These are phyloP conservation scores for Hypseocharis bilobata DNA, from an alignment of 441 rosid species.

Conservation along the genomic window DNA sequence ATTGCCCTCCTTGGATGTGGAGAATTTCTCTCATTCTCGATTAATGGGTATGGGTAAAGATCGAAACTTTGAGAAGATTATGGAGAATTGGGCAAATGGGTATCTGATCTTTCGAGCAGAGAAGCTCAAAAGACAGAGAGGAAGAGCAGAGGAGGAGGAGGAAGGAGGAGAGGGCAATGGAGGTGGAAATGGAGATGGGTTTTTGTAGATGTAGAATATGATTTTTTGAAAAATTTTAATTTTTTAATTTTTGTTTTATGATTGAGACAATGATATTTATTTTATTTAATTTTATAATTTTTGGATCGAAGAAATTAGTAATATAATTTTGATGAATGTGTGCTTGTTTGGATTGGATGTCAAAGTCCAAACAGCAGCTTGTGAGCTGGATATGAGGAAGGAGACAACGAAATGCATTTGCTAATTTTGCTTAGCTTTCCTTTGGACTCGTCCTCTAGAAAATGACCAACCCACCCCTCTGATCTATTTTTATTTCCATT, in stretches of 20 bases:
- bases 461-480: conserved; percentile 26
- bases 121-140: no score
- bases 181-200: conserved; percentile 11
- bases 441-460: conserved; percentile 21
- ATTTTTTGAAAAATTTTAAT: no score
- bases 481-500: no score
- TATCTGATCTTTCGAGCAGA: not conserved
- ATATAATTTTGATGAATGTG: conserved; percentile 22
- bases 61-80: not conserved
- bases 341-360: conserved; percentile 28
- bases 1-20: conserved; percentile 54
- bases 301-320: conserved; percentile 6
- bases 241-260: conserved; percentile 5
- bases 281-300: no score
- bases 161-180: conserved; percentile 9
- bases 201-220: conserved; percentile 26
- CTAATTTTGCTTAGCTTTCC: not conserved
- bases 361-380: conserved; percentile 27
- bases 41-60: no score
- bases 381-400: conserved; percentile 40
- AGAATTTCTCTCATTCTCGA: conserved; percentile 49
- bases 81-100: no score
- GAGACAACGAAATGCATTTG: conserved; percentile 27
- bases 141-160: no score
- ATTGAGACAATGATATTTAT: conserved; percentile 21